These are phyloP conservation scores for Tribonema minus DNA, from an alignment of 108 stramenopile genomes.

Conservation along the genomic window DNA sequence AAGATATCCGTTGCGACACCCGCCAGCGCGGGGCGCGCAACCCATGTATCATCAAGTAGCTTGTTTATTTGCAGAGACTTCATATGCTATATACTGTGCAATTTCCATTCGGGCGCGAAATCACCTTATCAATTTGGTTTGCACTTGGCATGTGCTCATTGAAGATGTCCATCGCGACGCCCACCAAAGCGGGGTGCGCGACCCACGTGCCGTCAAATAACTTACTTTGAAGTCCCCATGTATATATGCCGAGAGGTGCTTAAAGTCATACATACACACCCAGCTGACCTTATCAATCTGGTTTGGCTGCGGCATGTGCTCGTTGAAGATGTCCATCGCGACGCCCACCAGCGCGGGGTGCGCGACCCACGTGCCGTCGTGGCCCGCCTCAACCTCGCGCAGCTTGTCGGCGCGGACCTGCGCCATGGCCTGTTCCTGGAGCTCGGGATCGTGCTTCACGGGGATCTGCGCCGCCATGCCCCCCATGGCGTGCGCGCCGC, in stretches of 20 bases:
- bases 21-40: slow-evolving; percentile 88
- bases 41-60: slow-evolving; percentile 92
- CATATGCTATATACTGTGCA: too few relatives aligned
- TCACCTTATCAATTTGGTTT: too few relatives aligned
- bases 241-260: too few relatives aligned
- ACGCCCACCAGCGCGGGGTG: slow-evolving; percentile 81
- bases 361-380: slow-evolving; percentile 94
- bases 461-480: slow-evolving; percentile 89
- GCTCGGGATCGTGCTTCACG: slow-evolving; percentile 72
- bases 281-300: slow-evolving; percentile 62
- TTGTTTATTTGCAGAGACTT: too few relatives aligned
- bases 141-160: slow-evolving; percentile 75
- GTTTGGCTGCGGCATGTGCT: slow-evolving; percentile 78
- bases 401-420: slow-evolving; percentile 74
- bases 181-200: slow-evolving; percentile 84
- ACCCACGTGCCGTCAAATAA: slow-evolving; percentile 95
- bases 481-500: slow-evolving; percentile 89
- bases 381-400: slow-evolving; percentile 78
- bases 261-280: too few relatives aligned
- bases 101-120: too few relatives aligned
- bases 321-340: slow-evolving; percentile 75
- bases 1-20: slow-evolving; percentile 71
- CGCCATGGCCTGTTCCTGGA: slow-evolving; percentile 71
- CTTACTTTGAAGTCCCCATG: too few relatives aligned
- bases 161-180: slow-evolving; percentile 72